A percentile compares a stretch with the other conserved stretches of the same genome.
These are phyloP conservation scores for Phaeomoniella chlamydospora DNA, from an alignment of 2,329 filamentous ascomycete species.

Conservation along the genomic window DNA sequence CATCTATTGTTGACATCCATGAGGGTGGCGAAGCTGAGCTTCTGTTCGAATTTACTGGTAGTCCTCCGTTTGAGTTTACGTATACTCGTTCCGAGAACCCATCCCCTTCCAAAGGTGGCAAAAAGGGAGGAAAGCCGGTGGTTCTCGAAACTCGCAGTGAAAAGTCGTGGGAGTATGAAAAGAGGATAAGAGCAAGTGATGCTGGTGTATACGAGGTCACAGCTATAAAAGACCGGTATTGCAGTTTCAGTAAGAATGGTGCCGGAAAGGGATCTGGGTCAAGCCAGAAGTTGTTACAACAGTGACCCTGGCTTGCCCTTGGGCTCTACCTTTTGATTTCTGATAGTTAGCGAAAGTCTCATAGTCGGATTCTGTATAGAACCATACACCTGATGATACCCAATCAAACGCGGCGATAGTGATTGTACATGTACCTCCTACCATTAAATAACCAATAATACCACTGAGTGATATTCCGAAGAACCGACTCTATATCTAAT, in stretches of 20 bases:
- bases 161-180: slow-evolving; percentile 63
- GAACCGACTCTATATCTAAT: too few species aligned
- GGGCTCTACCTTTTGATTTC: too few species aligned
- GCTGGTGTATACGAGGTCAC: slow-evolving; percentile 98
- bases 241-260: slow-evolving; percentile 62
- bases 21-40: slow-evolving; percentile 92
- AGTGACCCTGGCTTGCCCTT: background rate
- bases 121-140: slow-evolving; percentile 59
- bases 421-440: too few species aligned
- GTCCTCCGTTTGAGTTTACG: slow-evolving; percentile 93
- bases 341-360: too few species aligned
- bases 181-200: slow-evolving; percentile 71
- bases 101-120: slow-evolving; percentile 28
- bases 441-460: too few species aligned
- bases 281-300: slow-evolving; percentile 8
- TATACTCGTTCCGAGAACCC: slow-evolving; percentile 13
- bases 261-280: slow-evolving; percentile 1
- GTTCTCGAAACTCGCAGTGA: slow-evolving; percentile 88
- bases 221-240: slow-evolving; percentile 85
- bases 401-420: too few species aligned
- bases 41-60: slow-evolving; percentile 87
- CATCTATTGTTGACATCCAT: slow-evolving; percentile 80
- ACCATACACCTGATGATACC: too few species aligned
- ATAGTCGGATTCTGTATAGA: too few species aligned
- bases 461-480: too few species aligned